phyloP scores from a whole-genome alignment of 1,284 basidiomycete species.

The Pseudozyma pruni region DNA sequence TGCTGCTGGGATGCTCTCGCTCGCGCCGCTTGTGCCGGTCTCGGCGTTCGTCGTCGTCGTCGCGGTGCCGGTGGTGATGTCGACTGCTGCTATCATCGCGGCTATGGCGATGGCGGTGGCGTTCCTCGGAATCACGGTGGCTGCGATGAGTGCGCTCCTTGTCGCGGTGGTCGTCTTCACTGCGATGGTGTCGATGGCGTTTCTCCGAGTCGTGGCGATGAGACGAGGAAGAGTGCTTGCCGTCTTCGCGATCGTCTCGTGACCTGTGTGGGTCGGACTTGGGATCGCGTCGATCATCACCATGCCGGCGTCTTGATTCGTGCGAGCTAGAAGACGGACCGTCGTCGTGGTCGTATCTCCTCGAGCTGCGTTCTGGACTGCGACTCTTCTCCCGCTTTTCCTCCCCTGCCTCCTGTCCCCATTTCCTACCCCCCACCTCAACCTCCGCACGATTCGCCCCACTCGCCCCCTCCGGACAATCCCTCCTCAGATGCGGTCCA shows the following conservation, averaged over 20 bases:
- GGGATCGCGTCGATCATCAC: conserved; percentile 3
- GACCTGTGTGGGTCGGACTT: not conserved
- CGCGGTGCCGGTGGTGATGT: conserved; percentile 3
- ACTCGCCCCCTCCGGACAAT: conserved; percentile 56
- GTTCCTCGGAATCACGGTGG: conserved; percentile 8
- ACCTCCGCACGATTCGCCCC: conserved; percentile 13
- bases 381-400: conserved; percentile 10
- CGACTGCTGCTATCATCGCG: not conserved
- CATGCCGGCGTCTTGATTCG: conserved; percentile 5
- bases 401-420: not conserved
- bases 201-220: conserved; percentile 11
- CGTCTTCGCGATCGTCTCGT: conserved; percentile 7
- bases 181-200: conserved; percentile 3
- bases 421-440: not conserved
- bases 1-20: not conserved
- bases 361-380: conserved; percentile 15
- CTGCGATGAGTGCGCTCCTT: not conserved
- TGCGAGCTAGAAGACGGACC: not conserved
- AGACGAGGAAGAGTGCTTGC: not conserved
- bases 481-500: conserved; percentile 62
- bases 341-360: not conserved
- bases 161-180: no score
- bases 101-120: conserved; percentile 1
- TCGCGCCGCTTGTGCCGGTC: not conserved
- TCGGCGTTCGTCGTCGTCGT: conserved; percentile 1